Evolutionary conservation across 345 rosid species (phyloP), one percentile per base, ranked within the genome.

Genomic region (Aquilaria malaccensis): DNA sequence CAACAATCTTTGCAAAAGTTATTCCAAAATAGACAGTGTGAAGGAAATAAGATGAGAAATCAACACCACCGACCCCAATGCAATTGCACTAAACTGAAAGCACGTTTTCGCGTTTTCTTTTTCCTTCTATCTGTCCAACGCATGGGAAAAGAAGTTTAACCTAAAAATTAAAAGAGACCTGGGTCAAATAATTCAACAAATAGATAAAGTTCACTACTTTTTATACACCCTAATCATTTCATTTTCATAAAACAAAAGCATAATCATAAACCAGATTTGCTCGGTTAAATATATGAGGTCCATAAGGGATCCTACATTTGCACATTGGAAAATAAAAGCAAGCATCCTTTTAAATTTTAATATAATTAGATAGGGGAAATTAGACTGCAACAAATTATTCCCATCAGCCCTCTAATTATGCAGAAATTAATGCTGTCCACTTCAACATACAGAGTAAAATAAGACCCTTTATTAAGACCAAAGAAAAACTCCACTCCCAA

Each of bases 391-490:
- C 13, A 31, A 65, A 65, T 5, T 31, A 55, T 47, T 55, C 72
- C 66, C 2, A 65, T 65, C 72, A 37, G 56, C 10, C 56, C 72
- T 55, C 70, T 70, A 71, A 78, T 73, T 76, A 76, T 68, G 85
- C 83, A 76, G 69, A 66, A 66, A 62, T 57, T 69, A 75, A 71
- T 64, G 79, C 63, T 71, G 65, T 71, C 73, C 73, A 68, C 81
- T 76, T 73, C 64, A 67, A 58, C 43, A 37, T 37, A 37, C 69
- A 63, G 70, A 77, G 71, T 56, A 53, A 14, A 30, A 49, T 55
- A 58, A 74, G 7, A n/a, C 58, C 14, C 57, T 51, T 59, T 54
- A 53, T 45, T 46, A 55, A 61, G 48, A 32, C 52, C 59, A 67
- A 50, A 53, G 50, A 56, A 53, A 70, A 49, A 49, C 68, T 30